phyloP scores from a whole-genome alignment of 805 yeast species.

The Candida fluviatilis region DNA sequence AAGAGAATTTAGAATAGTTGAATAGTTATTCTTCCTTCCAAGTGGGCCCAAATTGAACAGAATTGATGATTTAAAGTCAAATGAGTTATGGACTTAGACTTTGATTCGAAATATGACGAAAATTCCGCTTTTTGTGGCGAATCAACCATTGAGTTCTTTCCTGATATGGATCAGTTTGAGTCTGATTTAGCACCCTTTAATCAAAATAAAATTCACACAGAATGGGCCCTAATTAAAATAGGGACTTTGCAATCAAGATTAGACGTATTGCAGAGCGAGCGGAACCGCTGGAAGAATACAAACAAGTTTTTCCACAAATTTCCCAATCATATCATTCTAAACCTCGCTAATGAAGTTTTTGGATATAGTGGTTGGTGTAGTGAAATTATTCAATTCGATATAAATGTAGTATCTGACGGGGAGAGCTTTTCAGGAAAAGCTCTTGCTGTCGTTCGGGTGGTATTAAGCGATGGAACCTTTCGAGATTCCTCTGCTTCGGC shows the following conservation, averaged over 20 bases:
- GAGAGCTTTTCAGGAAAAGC: slow-evolving; percentile 19
- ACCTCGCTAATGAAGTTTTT: slow-evolving; percentile 47
- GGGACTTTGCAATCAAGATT: slow-evolving; percentile 47
- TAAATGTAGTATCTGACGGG: slow-evolving; percentile 11
- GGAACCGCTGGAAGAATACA: slow-evolving; percentile 11
- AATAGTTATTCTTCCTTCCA: no score
- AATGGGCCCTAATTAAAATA: slow-evolving; percentile 46
- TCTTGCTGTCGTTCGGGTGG: slow-evolving; percentile 29
- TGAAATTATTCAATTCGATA: slow-evolving; percentile 26
- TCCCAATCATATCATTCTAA: slow-evolving; percentile 19
- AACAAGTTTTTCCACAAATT: slow-evolving; percentile 3
- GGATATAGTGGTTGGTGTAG: slow-evolving; percentile 59
- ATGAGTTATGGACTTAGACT: slow-evolving; percentile 1
- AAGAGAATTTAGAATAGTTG: no score
- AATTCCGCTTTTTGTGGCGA: slow-evolving; percentile 3
- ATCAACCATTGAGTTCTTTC: slow-evolving; percentile 11
- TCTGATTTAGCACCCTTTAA: slow-evolving; percentile 8
- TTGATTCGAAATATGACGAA: slow-evolving; percentile 8
- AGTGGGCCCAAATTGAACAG: no score
- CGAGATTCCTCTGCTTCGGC: slow-evolving; percentile 39
- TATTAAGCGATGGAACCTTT: slow-evolving; percentile 42
- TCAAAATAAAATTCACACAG: slow-evolving; percentile 23
- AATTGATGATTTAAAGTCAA: neutral
- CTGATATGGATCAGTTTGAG: slow-evolving; percentile 13
- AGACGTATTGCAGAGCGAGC: slow-evolving; percentile 28